Evolutionary conservation across 768 basidiomycete genomes (phyloP).

Genomic region (Hemileccinum impolitum): DNA sequence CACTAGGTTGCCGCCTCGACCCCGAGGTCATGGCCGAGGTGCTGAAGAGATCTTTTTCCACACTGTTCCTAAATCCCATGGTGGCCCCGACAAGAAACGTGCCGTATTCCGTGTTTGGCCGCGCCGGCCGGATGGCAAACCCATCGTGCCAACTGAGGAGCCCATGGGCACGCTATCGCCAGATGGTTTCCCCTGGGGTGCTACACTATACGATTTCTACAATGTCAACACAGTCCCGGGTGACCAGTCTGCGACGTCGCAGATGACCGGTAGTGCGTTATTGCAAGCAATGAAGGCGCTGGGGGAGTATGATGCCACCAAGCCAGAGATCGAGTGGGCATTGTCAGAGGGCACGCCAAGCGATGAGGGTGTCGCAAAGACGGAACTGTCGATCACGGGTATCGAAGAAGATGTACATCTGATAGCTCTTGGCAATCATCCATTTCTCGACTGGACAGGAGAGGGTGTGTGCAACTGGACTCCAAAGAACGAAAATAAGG

Average conservation of each 20-base stretch:
- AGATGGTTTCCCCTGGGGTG: slow-evolving; percentile 26
- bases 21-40: slow-evolving; percentile 8
- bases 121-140: slow-evolving; percentile 18
- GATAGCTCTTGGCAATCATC: no score
- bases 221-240: slow-evolving; percentile 7
- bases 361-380: slow-evolving; percentile 14
- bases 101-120: slow-evolving; percentile 25
- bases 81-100: slow-evolving; percentile 5
- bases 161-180: slow-evolving; percentile 17
- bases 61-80: not conserved
- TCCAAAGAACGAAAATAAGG: no score
- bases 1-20: not conserved
- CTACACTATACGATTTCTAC: slow-evolving; percentile 28
- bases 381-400: slow-evolving; percentile 10
- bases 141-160: not conserved
- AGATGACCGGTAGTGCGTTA: slow-evolving; percentile 21
- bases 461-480: no score
- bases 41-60: slow-evolving; percentile 2
- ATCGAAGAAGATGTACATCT: no score
- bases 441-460: no score
- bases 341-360: slow-evolving; percentile 22
- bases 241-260: not conserved
- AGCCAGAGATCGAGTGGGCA: slow-evolving; percentile 21
- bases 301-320: slow-evolving; percentile 17
- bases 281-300: slow-evolving; percentile 6